These are phyloP conservation scores for Ceratobasidium sp. DNA, from an alignment of 1,284 basidiomycete species.

Conservation along the genomic window DNA sequence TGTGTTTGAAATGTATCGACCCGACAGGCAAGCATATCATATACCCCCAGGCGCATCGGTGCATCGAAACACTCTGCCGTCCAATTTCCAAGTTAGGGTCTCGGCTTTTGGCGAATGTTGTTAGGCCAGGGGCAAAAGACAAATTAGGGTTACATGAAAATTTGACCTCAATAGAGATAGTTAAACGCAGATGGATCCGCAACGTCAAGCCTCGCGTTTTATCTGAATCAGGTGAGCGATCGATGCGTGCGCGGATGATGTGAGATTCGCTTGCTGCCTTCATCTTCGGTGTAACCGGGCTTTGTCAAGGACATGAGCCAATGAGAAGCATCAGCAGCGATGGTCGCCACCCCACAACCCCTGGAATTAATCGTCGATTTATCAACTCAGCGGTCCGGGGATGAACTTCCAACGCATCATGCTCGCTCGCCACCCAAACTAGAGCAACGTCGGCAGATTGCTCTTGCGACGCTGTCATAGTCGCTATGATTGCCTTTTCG, in stretches of 20 bases:
- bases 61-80: background rate
- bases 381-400: no score
- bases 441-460: no score
- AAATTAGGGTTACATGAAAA: background rate
- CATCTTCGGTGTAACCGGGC: no score
- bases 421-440: no score
- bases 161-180: background rate
- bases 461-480: no score
- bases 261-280: no score
- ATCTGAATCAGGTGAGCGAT: background rate
- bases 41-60: background rate
- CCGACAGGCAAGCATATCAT: background rate
- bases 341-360: no score
- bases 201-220: background rate
- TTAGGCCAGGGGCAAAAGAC: background rate
- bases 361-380: no score
- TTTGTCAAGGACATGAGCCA: no score
- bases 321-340: no score
- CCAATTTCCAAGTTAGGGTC: background rate
- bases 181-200: background rate
- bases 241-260: no score
- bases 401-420: no score
- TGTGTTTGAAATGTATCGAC: slow-evolving; percentile 6
- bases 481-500: background rate
- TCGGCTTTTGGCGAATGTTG: background rate